Conservation (phyloP, 2,329 filamentous ascomycete species). For the Hymenoscyphus salicellus region DNA sequence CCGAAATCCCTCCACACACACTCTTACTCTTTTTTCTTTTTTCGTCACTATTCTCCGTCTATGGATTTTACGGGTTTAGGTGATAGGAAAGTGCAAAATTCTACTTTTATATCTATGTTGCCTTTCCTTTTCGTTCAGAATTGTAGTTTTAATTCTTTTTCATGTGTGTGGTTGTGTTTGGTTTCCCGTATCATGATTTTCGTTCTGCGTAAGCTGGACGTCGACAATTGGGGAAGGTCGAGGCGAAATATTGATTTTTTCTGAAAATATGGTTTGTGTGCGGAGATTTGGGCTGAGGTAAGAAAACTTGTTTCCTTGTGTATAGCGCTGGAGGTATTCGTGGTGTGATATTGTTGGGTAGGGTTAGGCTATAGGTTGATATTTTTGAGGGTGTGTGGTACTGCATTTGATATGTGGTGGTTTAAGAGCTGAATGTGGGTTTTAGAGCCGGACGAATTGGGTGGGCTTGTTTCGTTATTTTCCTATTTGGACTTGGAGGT, state of each 20-base stretch:
- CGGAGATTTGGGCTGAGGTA: neutral
- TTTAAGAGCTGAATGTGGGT: neutral
- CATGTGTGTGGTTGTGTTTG: neutral
- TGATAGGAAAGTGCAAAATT: neutral
- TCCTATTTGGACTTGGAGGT: neutral
- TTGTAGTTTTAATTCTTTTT: neutral
- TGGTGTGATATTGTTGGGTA: neutral
- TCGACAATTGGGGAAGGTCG: neutral
- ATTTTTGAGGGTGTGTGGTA: too few relatives aligned
- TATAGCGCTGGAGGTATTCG: too few relatives aligned
- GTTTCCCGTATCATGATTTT: neutral
- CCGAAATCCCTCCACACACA: neutral
- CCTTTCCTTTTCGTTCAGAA: neutral
- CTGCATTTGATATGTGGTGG: too few relatives aligned
- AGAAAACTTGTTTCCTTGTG: neutral
- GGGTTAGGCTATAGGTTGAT: neutral
- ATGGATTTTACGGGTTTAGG: neutral
- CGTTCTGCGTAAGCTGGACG: neutral
- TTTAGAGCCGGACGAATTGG: neutral
- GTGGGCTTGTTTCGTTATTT: neutral
- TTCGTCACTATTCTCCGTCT: neutral
- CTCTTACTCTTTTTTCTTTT: too few relatives aligned
- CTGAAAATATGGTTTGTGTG: neutral
- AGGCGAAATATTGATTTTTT: neutral
- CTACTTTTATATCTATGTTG: neutral